phyloP scores from a whole-genome alignment of 2,329 filamentous ascomycete species.

The Colletotrichum sp. region DNA sequence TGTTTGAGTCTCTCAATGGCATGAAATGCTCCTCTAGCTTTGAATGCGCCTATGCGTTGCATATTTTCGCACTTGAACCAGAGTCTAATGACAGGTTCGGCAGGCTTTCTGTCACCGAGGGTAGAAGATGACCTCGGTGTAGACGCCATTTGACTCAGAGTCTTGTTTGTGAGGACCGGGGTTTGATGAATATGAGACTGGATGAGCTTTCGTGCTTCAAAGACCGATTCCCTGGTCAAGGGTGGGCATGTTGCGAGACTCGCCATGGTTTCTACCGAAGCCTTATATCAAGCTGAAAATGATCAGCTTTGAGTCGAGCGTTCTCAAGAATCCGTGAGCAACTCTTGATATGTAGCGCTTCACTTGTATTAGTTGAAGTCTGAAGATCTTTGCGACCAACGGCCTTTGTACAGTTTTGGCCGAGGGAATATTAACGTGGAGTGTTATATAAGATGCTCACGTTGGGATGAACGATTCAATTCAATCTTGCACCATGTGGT shows the following conservation, averaged over 20 bases:
- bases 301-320: background rate
- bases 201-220: slow-evolving; percentile 75
- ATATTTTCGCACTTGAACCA: slow-evolving; percentile 98
- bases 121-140: slow-evolving; percentile 65
- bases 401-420: background rate
- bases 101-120: slow-evolving; percentile 56
- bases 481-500: background rate
- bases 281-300: background rate
- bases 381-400: background rate
- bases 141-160: slow-evolving; percentile 77
- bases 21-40: slow-evolving; percentile 89
- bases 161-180: slow-evolving; percentile 80
- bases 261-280: slow-evolving; percentile 50
- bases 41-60: slow-evolving; percentile 91
- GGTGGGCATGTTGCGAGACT: slow-evolving; percentile 61
- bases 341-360: background rate
- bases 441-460: background rate
- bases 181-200: slow-evolving; percentile 80
- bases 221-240: slow-evolving; percentile 75
- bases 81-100: slow-evolving; percentile 71
- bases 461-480: background rate
- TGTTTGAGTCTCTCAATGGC: slow-evolving; percentile 73
- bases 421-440: background rate
- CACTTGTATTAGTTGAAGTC: background rate
- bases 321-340: background rate